Evolutionary conservation across 1,284 basidiomycete genomes (phyloP).

Genomic region (Apiotrichum siamense): DNA sequence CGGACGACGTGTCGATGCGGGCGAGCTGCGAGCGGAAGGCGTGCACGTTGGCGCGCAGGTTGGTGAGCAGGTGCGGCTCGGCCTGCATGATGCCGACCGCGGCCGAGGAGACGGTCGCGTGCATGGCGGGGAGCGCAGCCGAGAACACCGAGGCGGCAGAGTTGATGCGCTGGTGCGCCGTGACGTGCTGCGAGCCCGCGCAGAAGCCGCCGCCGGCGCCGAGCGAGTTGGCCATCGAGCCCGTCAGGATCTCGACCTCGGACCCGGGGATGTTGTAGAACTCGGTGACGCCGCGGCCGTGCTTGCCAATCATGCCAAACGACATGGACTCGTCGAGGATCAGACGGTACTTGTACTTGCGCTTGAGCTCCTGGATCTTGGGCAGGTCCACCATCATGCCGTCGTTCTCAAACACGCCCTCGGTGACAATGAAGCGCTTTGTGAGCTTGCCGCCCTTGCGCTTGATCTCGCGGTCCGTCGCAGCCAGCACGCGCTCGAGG

Average conservation of each 20-base stretch:
- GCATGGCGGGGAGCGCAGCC: slow-evolving; percentile 83
- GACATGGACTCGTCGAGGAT: slow-evolving; percentile 92
- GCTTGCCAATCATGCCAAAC: slow-evolving; percentile 85
- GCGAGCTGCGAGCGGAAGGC: slow-evolving; percentile 71
- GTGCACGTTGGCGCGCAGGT: slow-evolving; percentile 74
- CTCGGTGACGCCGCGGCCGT: slow-evolving; percentile 91
- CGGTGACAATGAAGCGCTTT: slow-evolving; percentile 90
- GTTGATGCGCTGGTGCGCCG: slow-evolving; percentile 95
- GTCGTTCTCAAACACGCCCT: slow-evolving; percentile 94
- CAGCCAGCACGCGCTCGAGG: slow-evolving; percentile 78
- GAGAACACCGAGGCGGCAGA: slow-evolving; percentile 94
- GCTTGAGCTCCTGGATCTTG: slow-evolving; percentile 78
- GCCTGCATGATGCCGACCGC: slow-evolving; percentile 70
- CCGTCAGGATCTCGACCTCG: slow-evolving; percentile 57
- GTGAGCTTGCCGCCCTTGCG: slow-evolving; percentile 77
- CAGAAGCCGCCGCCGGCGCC: slow-evolving; percentile 90
- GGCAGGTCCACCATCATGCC: slow-evolving; percentile 87
- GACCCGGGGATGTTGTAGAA: slow-evolving; percentile 72
- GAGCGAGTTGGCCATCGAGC: slow-evolving; percentile 80
- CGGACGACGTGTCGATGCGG: slow-evolving; percentile 51
- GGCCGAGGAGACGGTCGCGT: slow-evolving; percentile 79
- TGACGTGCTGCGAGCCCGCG: slow-evolving; percentile 75
- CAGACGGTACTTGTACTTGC: slow-evolving; percentile 91
- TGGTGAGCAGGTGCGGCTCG: slow-evolving; percentile 65
- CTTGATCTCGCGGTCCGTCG: slow-evolving; percentile 78